A percentile compares a stretch with the other conserved stretches of the same genome.
Conservation (phyloP, 1,139 yeast species). For the Nakaseomyces delphensis region DNA sequence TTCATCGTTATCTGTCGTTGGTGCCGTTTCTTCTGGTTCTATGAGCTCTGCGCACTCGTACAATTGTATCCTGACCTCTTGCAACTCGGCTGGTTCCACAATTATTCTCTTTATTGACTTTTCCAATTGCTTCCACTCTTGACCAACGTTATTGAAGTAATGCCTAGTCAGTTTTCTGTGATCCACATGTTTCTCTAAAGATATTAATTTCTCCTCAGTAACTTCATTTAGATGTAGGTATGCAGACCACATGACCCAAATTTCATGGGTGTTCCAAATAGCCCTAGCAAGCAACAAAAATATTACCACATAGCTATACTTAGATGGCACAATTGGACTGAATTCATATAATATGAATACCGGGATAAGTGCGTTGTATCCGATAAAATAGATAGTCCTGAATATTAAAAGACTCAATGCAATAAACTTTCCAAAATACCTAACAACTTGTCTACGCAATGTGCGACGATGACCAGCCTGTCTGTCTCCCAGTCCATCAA, state of each 20-base stretch:
- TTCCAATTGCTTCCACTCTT: background rate
- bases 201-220: conserved; percentile 11
- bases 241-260: conserved; percentile 24
- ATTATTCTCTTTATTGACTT: conserved; percentile 2
- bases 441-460: background rate
- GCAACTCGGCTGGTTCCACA: conserved; percentile 1
- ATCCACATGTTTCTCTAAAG: conserved; percentile 13
- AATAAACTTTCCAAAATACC: conserved; percentile 6
- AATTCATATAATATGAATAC: conserved; percentile 19
- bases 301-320: conserved; percentile 14
- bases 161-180: conserved; percentile 6
- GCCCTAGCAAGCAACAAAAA: conserved; percentile 16
- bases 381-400: conserved; percentile 19
- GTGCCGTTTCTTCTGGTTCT: background rate
- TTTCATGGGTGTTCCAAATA: conserved; percentile 20
- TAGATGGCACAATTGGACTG: conserved; percentile 16
- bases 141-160: background rate
- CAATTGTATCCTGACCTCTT: conserved; percentile 1
- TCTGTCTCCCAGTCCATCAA: background rate
- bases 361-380: conserved; percentile 19
- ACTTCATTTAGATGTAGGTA: conserved; percentile 15
- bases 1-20: background rate
- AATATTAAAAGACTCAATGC: conserved; percentile 4
- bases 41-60: background rate
- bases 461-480: background rate